Conservation (phyloP, 176 grass and related monocot species). For the Cenchrus fungigraminus region DNA sequence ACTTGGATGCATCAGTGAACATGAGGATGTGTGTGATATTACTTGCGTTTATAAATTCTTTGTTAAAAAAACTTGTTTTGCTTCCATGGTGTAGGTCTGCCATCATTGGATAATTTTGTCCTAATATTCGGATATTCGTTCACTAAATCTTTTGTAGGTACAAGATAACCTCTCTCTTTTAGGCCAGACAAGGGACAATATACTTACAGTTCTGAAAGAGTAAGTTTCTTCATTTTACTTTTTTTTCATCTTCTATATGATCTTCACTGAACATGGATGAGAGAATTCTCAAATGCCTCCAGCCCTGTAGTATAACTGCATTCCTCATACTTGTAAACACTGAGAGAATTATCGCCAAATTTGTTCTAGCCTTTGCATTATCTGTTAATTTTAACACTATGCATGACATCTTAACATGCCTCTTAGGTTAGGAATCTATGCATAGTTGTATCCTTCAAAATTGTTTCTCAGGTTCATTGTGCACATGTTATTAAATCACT, state of each 20-base stretch:
- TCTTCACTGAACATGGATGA: not conserved
- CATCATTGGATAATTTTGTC: slow-evolving; percentile 5
- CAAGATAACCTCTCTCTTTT: slow-evolving; percentile 73
- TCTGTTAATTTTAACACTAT: not conserved
- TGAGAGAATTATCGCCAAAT: slow-evolving; percentile 1
- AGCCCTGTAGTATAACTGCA: not conserved
- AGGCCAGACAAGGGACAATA: slow-evolving; percentile 76
- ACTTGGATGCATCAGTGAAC: not conserved
- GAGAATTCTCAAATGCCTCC: not conserved
- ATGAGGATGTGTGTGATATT: not conserved
- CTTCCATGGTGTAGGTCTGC: not conserved
- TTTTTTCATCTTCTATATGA: not conserved
- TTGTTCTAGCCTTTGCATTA: not conserved
- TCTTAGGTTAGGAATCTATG: not conserved
- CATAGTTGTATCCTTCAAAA: not conserved
- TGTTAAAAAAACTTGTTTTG: slow-evolving; percentile 1
- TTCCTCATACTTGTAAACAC: slow-evolving; percentile 8
- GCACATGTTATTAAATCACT: not conserved
- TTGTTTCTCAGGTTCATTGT: not conserved
- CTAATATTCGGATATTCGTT: not conserved
- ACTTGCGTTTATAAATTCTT: not conserved
- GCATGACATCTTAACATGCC: not conserved
- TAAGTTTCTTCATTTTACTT: slow-evolving; percentile 41
- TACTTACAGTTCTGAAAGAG: slow-evolving; percentile 65
- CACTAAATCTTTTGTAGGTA: slow-evolving; percentile 46